Conservation (phyloP, 306 rosid species). For the Rosa lucieae region DNA sequence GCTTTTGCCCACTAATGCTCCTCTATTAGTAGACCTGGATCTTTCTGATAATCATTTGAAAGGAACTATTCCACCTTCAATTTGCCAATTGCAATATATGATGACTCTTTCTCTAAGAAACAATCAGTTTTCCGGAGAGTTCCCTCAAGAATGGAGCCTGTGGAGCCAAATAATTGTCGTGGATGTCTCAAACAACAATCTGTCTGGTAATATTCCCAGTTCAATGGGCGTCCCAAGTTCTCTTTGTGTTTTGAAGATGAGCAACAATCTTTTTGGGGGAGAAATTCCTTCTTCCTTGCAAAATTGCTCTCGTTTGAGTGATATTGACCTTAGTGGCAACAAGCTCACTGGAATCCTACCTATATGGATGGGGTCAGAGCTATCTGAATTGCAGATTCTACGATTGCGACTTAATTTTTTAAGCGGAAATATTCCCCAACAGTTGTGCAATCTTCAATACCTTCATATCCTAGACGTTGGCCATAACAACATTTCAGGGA, state of each 20-base stretch:
- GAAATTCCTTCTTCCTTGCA: constrained; percentile 15
- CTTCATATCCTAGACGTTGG: constrained; percentile 20
- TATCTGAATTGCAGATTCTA: background rate
- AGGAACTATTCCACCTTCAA: constrained; percentile 1
- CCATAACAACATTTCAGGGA: constrained; percentile 9
- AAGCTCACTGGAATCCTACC: constrained; percentile 19
- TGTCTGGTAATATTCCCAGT: background rate
- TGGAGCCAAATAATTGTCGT: rapidly evolving
- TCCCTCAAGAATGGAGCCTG: background rate
- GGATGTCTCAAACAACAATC: background rate
- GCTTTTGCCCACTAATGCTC: constrained; percentile 4
- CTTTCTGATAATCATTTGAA: background rate
- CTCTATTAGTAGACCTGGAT: rapidly evolving
- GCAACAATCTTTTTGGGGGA: constrained; percentile 14
- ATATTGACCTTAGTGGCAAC: constrained; percentile 17
- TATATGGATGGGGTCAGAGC: background rate
- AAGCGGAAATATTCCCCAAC: constrained; percentile 8
- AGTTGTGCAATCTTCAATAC: background rate
- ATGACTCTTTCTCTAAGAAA: background rate
- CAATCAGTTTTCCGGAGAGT: background rate
- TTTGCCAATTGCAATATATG: background rate
- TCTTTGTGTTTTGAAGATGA: background rate
- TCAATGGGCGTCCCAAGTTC: background rate
- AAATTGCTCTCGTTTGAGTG: constrained; percentile 12
- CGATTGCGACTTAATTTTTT: background rate